These are phyloP conservation scores for Dispira simplex DNA, from an alignment of 192 early-diverging fungal species.

Conservation along the genomic window DNA sequence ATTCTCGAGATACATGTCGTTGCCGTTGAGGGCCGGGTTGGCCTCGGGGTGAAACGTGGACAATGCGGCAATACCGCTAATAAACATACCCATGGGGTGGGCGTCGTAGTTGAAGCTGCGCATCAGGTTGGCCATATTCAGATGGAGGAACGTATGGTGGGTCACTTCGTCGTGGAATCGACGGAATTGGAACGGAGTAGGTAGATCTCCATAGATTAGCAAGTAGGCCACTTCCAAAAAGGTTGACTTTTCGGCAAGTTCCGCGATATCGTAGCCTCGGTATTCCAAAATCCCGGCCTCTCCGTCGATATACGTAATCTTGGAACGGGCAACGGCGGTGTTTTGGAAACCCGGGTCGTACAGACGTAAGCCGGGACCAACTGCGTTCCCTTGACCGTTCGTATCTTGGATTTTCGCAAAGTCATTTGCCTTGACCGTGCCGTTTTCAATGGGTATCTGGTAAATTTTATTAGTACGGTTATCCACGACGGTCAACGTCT, in stretches of 20 bases:
- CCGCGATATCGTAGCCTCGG: conserved; percentile 47
- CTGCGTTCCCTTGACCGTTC: conserved; percentile 16
- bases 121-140: conserved; percentile 35
- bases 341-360: conserved; percentile 35
- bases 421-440: conserved; percentile 21
- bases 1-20: conserved; percentile 20
- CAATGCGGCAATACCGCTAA: conserved; percentile 38
- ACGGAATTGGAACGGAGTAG: conserved; percentile 24
- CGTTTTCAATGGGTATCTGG: conserved; percentile 32
- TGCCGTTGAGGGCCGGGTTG: conserved; percentile 42
- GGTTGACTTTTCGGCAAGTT: conserved; percentile 41
- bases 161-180: conserved; percentile 35
- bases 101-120: conserved; percentile 45
- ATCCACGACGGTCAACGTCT: conserved; percentile 42
- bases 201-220: conserved; percentile 45
- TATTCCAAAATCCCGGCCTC: conserved; percentile 45
- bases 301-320: conserved; percentile 50
- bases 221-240: conserved; percentile 56
- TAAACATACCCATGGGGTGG: conserved; percentile 48
- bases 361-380: conserved; percentile 14
- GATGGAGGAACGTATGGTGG: conserved; percentile 36
- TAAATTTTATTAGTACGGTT: conserved; percentile 47
- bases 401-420: conserved; percentile 16
- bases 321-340: conserved; percentile 43
- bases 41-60: conserved; percentile 54